Base-by-base conservation (phyloP, 805 yeast genomes). In the Metschnikowia corniflorae region DNA sequence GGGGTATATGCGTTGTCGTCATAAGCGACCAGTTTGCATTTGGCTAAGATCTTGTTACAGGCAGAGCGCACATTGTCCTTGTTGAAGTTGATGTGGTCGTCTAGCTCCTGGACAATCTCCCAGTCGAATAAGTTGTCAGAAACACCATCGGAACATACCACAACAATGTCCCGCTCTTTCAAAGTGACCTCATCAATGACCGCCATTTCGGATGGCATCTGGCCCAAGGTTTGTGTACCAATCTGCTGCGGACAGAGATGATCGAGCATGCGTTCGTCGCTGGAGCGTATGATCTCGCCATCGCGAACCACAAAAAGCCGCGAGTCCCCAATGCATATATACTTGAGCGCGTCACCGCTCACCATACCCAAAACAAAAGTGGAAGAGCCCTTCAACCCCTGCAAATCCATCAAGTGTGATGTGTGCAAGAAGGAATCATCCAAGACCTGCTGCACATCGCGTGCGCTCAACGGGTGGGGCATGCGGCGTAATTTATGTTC, bases 1-100 rank as follows among this genome's bases (percentile, higher is more conserved):
- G 80, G 80, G 17, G 76, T 68, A 33, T 63, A 72, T 10, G 76
- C 71, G 47, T 67, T 70, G 44, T 68, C 76, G 50, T 75, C 80
- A 50, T 64, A 75, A 1, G 76, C 79, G 15, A 72, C 63, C 29
- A 59, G 69, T 45, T 73, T 75, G 7, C 77, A 68, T 39, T 63
- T 59, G 14, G 65, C 48, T 36, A 75, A 46, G n/a, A 75, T 42
- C 19, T 55, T 51, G 31, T 61, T 63, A 5, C 75, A 69, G 14
- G 67, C 64, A 16, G 58, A 56, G 35, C 67, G 68, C 29, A 73
- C 45, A 29, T 55, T 59, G 19, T 58, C 51, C 29, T 58, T 55
- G 27, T 56, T 53, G 16, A 21, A 20, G 18, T 54, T 56, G 16
- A 67, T 23, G 25, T 49, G 60, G 23, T 59, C 61, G 25, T 63